A percentile compares a stretch with the other conserved stretches of the same genome.
phyloP scores from a whole-genome alignment of 2,329 filamentous ascomycete genomes.

The Fusarium chaquense region DNA sequence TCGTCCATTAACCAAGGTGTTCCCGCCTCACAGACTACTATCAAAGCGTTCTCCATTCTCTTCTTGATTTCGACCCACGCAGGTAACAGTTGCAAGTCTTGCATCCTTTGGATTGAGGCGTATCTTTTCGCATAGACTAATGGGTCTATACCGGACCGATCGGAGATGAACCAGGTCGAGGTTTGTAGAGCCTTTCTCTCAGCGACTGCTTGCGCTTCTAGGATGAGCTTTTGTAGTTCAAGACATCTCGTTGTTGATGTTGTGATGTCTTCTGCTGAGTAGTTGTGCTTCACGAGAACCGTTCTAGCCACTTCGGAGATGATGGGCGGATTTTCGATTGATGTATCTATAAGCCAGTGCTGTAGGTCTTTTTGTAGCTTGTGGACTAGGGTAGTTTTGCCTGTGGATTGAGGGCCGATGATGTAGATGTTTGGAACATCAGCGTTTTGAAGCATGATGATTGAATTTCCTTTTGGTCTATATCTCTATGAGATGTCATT shows the following conservation, averaged over 20 bases:
- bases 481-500: accelerated
- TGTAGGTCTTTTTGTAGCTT: slow-evolving; percentile 48
- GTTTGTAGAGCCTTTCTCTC: background rate
- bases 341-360: slow-evolving; percentile 5
- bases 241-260: background rate
- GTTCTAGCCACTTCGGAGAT: slow-evolving; percentile 49
- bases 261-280: background rate
- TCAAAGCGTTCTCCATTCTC: background rate
- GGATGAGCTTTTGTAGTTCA: background rate
- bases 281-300: background rate
- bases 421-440: slow-evolving; percentile 52
- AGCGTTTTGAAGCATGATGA: background rate
- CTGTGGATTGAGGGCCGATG: slow-evolving; percentile 59
- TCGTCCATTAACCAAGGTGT: background rate
- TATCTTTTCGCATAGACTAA: background rate
- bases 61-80: accelerated
- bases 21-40: background rate
- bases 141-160: background rate
- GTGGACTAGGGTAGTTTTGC: slow-evolving; percentile 59
- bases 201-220: background rate
- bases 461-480: too few species aligned
- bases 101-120: background rate
- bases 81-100: background rate
- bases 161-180: background rate
- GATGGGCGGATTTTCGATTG: slow-evolving; percentile 37